Evolutionary conservation across 352 stramenopile genomes (phyloP), one percentile per base, ranked within the genome.

Genomic region (Phytophthora constricta): DNA sequence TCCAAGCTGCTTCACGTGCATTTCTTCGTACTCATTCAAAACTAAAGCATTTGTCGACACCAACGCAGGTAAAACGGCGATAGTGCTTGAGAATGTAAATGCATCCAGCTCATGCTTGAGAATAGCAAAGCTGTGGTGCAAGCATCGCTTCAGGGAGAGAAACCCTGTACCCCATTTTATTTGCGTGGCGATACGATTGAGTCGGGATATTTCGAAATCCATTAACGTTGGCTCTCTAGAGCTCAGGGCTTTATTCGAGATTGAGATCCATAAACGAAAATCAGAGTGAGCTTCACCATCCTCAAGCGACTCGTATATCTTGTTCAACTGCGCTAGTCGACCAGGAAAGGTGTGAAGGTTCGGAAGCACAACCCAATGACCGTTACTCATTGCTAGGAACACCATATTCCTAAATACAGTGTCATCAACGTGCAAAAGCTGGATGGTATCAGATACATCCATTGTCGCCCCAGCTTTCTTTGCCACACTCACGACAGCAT

Each of bases 251-350:
- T 52, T 3, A 16, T 67, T 55, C 19, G 31, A 16, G 14, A 61
- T 20, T 17, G 78, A 91, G 17, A 87, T 28, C 82, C 84, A 92
- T 10, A 92, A 52, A 4, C 84, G 82, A 41, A 91, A 92, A 34
- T 92, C 84, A 1, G 77, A 71, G 22, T 92, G 84, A 5, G 61
- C 45, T 0, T 75, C 62, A 0, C 72, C 54, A 7, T 62, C 57
- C 9, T 76, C 45, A 0, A 88, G 65, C 2, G 45, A 58, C 13
- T 80, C 51, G 14, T 86, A 80, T 3, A 89, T 60, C 0, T 23
- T 61, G 34, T 58, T 41, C 0, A 92, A 33, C 20, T 69, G 65
- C 2, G 22, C 9, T 5, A 80, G 28, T 28, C 69, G 76, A 2
- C 56, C 16, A 1, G 65, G 34, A 3, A 48, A 58, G 2, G 59